Base-by-base conservation (phyloP, 352 stramenopile genomes). In the Phytophthora citricola region DNA sequence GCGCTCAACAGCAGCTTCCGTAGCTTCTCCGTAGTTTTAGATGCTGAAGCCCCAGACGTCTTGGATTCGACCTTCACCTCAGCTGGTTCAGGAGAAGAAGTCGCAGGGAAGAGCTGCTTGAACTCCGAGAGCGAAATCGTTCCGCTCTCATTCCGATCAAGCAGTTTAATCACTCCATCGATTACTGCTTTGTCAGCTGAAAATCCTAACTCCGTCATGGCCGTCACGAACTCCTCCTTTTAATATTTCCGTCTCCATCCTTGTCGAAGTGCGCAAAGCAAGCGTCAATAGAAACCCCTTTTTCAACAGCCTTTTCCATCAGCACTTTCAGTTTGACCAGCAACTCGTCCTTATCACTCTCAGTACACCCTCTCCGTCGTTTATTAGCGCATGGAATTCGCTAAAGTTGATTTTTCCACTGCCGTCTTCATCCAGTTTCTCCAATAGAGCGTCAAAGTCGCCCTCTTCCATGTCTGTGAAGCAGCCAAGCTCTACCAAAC, bases 241-340 rank as follows among this genome's bases (percentile, higher is more conserved):
- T 87, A 46, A 96, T 83, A 2, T 65, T 77, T 3, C 85, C 81
- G 15, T 85, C 88, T 5, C 73, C 66, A 62, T 97, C 83, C 51
- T 91, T 94, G 66, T 97, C 90, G 62, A 97, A 97, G 47, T 97
- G 89, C 0, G 47, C 40, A 48, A 94, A 94, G 53, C 84, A 92
- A n/a, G 73, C 71, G 1, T 80, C 66, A 6, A 91, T 57, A 12
- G 81, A 73, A 5, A 94, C 50, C 0, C 82, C 82, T 34, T 90
- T 79, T 5, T 76, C 69, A 0, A 62, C 54, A 7, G 83, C 83
- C 12, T 74, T 66, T 12, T 69, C 58, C 5, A 94, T 73, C 34
- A 94, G 50, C 1, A 48, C 44, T 6, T 66, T 73, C 4, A 94
- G 62, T 50, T 76, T 75, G 10, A 7, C 38, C 15, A 88, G 34